Base-by-base conservation (phyloP, 805 yeast genomes). In the Starmerella potacharoeniae region DNA sequence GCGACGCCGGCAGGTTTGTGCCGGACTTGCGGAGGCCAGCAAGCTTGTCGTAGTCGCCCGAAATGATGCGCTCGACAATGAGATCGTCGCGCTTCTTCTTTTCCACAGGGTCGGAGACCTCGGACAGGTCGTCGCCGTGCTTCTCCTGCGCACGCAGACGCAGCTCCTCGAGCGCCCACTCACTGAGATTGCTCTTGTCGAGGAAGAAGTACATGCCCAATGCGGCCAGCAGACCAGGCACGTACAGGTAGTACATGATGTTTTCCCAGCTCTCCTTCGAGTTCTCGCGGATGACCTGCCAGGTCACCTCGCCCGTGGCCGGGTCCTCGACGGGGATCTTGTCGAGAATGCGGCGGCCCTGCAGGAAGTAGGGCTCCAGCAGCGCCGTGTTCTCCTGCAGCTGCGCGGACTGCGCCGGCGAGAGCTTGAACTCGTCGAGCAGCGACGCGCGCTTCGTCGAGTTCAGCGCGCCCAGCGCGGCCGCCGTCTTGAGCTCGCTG, bases 221-320 rank as follows among this genome's bases (percentile, higher is more conserved):
- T 47, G 84, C 70, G 60, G 81, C 73, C 49, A 79, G 72, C 66
- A 84, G 73, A 30, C 82, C 80, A 17, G 95, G 95, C 56, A 86
- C 77, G 61, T 83, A 84, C 54, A 82, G 73, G 69, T 77, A 83
- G 71, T 82, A 86, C 64, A 82, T 81, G 54, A 85, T 75, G 60
- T 75, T 74, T 67, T 87, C 95, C 95, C 95, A 86, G 49, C 95
- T 95, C 72, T 86, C 95, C 66, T 81, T 81, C 64, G 78, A 81
- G 53, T 82, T 79, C 66, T 81, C 88, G 59, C 93, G 77, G 47
- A 87, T 81, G 55, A 86, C 72, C 63, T 80, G 77, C 95, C 93
- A 86, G 64, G 81, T 80, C 64, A 86, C 77, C 64, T 81, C 84
- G 39, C 95, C 95, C 16, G 86, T 82, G 41, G 80, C 73, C 44